phyloP scores from a whole-genome alignment of 345 rosid genomes.

The Laguncularia racemosa region DNA sequence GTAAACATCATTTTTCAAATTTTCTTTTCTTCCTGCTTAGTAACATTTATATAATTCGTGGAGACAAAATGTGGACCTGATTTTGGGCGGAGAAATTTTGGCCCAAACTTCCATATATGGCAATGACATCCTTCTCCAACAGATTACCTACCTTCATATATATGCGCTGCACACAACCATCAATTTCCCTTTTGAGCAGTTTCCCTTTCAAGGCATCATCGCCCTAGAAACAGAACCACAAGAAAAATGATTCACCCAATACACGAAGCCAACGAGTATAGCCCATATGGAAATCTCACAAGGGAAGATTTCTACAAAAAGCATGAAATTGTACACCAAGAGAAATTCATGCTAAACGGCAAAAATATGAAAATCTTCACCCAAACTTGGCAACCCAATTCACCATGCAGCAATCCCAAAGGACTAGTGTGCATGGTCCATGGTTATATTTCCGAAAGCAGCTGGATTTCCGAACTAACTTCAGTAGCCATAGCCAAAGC shows the following conservation, averaged over 20 bases:
- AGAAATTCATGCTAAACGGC: constrained; percentile 13
- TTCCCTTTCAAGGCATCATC: no score
- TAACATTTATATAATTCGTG: no score
- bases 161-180: no score
- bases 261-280: constrained; percentile 19
- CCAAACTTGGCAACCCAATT: constrained; percentile 18
- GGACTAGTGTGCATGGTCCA: constrained; percentile 29
- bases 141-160: no score
- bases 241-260: constrained; percentile 21
- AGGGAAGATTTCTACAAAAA: constrained; percentile 26
- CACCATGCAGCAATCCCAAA: neutral
- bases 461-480: constrained; percentile 28
- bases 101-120: no score
- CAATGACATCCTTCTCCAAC: no score
- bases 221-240: no score
- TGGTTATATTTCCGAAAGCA: constrained; percentile 24
- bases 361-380: constrained; percentile 24
- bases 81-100: no score
- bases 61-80: no score
- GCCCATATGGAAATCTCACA: constrained; percentile 20
- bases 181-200: no score
- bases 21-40: no score
- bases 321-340: constrained; percentile 17
- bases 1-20: no score
- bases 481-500: constrained; percentile 19